Percentiles rank a stretch among this genome's conserved stretches.
phyloP scores from a whole-genome alignment of 2,329 filamentous ascomycete genomes.

The Trichoderma endophyticum region DNA sequence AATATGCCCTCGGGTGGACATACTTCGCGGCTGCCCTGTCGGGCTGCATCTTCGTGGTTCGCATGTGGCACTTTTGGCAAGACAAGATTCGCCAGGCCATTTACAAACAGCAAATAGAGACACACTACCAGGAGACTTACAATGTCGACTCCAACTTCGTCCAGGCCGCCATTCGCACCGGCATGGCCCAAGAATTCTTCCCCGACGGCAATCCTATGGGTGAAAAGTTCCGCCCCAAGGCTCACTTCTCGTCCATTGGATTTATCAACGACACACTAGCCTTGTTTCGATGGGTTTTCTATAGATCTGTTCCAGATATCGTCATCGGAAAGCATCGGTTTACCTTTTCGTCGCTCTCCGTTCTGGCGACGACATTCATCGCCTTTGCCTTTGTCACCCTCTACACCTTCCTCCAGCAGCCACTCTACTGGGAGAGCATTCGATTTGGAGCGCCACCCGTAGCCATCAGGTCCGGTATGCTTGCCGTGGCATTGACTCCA shows the following conservation, averaged over 20 bases:
- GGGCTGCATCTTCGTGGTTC: slow-evolving; percentile 62
- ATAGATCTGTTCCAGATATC: slow-evolving; percentile 76
- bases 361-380: slow-evolving; percentile 64
- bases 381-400: slow-evolving; percentile 71
- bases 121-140: slow-evolving; percentile 57
- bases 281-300: slow-evolving; percentile 85
- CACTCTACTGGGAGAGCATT: slow-evolving; percentile 86
- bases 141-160: slow-evolving; percentile 48
- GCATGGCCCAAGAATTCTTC: slow-evolving; percentile 67
- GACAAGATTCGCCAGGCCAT: slow-evolving; percentile 89
- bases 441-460: slow-evolving; percentile 82
- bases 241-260: slow-evolving; percentile 71
- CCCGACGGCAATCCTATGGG: slow-evolving; percentile 59
- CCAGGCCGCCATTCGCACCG: slow-evolving; percentile 46
- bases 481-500: slow-evolving; percentile 84
- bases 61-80: slow-evolving; percentile 85
- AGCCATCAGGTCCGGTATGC: slow-evolving; percentile 85
- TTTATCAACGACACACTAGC: slow-evolving; percentile 76
- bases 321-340: slow-evolving; percentile 65
- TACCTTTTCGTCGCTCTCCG: slow-evolving; percentile 76
- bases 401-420: slow-evolving; percentile 83
- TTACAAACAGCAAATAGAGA: slow-evolving; percentile 76
- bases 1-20: slow-evolving; percentile 84
- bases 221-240: slow-evolving; percentile 60
- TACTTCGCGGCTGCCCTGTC: slow-evolving; percentile 79